Percentiles rank a stretch among this genome's conserved stretches.
Evolutionary conservation across 2,329 filamentous ascomycete genomes (phyloP).

Genomic region (Verruconis gallopava): DNA sequence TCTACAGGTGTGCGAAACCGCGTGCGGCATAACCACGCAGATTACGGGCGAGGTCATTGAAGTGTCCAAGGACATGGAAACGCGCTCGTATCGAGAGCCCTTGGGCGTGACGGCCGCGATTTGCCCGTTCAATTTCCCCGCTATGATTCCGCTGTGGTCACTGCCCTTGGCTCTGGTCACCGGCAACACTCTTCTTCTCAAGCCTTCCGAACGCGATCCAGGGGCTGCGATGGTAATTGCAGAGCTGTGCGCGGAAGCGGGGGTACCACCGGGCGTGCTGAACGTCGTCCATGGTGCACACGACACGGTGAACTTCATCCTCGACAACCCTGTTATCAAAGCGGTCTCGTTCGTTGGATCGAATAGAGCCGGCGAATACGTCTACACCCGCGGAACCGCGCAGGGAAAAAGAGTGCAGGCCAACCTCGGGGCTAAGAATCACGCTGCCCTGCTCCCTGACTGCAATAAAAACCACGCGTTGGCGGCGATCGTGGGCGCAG

Average conservation of each 20-base stretch:
- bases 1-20: constrained; percentile 72
- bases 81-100: constrained; percentile 67
- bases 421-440: constrained; percentile 81
- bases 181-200: constrained; percentile 71
- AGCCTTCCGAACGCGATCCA: constrained; percentile 76
- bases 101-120: constrained; percentile 72
- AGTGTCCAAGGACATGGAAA: constrained; percentile 85
- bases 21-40: constrained; percentile 67
- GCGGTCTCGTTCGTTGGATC: constrained; percentile 75
- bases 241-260: constrained; percentile 66
- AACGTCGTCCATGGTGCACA: constrained; percentile 74
- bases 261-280: constrained; percentile 69
- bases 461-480: constrained; percentile 84
- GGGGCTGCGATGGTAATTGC: constrained; percentile 77
- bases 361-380: constrained; percentile 83
- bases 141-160: constrained; percentile 86
- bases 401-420: constrained; percentile 83
- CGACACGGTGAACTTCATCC: constrained; percentile 72
- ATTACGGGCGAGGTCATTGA: constrained; percentile 74
- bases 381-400: constrained; percentile 63
- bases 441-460: constrained; percentile 71
- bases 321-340: constrained; percentile 75
- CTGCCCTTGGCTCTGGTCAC: constrained; percentile 75
- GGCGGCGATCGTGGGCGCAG: constrained; percentile 71
- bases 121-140: constrained; percentile 84